A percentile compares a stretch with the other conserved stretches of the same genome.
Conservation (phyloP, 2,329 filamentous ascomycete genomes). For the Neonectria magnoliae region DNA sequence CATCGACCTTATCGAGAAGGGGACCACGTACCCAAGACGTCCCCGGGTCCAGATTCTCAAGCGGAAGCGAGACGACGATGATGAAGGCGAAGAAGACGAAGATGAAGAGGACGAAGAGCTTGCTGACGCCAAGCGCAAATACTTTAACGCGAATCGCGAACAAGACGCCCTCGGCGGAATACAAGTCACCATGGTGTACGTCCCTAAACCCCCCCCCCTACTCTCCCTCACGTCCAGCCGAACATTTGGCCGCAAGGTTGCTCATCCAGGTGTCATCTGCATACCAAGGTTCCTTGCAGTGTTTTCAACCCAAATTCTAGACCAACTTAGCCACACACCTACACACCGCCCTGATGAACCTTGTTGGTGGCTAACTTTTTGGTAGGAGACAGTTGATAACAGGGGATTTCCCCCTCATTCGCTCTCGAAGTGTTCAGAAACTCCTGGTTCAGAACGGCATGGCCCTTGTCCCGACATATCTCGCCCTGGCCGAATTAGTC, state of each 20-base stretch:
- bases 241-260: conserved; percentile 1
- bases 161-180: no score
- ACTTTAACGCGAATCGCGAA: conserved; percentile 8
- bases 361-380: conserved; percentile 17
- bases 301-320: not conserved
- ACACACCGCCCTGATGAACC: not conserved
- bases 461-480: conserved; percentile 32
- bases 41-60: conserved; percentile 45
- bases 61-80: conserved; percentile 51
- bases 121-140: conserved; percentile 29
- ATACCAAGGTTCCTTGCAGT: not conserved
- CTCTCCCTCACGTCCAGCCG: not conserved
- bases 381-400: conserved; percentile 32
- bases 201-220: not conserved
- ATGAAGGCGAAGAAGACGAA: conserved; percentile 25
- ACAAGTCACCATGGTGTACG: conserved; percentile 22
- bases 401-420: conserved; percentile 38
- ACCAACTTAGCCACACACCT: not conserved
- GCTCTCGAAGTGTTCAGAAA: conserved; percentile 18
- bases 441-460: conserved; percentile 23
- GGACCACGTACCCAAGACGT: conserved; percentile 50
- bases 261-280: not conserved
- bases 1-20: conserved; percentile 52
- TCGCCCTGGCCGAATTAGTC: conserved; percentile 24
- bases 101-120: conserved; percentile 27